Conservation (phyloP, 73 alveolate species). For the Paramecium biaurelia region DNA sequence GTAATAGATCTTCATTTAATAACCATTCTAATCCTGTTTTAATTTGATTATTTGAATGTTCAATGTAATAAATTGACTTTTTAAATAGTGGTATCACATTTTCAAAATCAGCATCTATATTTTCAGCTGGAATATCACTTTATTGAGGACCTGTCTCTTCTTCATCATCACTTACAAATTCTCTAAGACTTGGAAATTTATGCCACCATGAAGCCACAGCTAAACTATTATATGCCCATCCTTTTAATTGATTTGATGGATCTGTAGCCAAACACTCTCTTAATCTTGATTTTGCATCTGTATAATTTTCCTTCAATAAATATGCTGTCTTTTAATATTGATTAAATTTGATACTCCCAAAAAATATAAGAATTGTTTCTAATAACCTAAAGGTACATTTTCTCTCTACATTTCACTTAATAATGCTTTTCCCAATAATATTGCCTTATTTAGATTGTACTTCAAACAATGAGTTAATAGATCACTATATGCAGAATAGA, state of each 20-base stretch:
- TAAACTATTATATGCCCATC: constrained; percentile 52
- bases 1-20: constrained; percentile 31
- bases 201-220: constrained; percentile 67
- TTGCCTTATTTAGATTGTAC: constrained; percentile 52
- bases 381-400: constrained; percentile 47
- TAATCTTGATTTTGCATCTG: constrained; percentile 56
- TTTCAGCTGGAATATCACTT: constrained; percentile 12
- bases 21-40: constrained; percentile 22
- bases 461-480: constrained; percentile 44
- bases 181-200: constrained; percentile 46
- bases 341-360: constrained; percentile 41
- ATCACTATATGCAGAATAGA: constrained; percentile 49
- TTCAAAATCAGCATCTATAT: constrained; percentile 55
- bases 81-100: constrained; percentile 40
- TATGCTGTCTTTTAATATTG: constrained; percentile 50
- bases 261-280: constrained; percentile 50
- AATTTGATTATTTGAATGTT: constrained; percentile 33
- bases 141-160: neutral
- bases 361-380: constrained; percentile 27
- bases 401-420: constrained; percentile 45
- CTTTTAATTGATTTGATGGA: constrained; percentile 40
- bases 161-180: constrained; percentile 29
- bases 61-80: constrained; percentile 56
- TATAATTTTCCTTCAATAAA: constrained; percentile 48
- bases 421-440: constrained; percentile 58